A percentile compares a stretch with the other conserved stretches of the same genome.
phyloP scores from a whole-genome alignment of 768 basidiomycete species.

The Boletus rubroflammeus region DNA sequence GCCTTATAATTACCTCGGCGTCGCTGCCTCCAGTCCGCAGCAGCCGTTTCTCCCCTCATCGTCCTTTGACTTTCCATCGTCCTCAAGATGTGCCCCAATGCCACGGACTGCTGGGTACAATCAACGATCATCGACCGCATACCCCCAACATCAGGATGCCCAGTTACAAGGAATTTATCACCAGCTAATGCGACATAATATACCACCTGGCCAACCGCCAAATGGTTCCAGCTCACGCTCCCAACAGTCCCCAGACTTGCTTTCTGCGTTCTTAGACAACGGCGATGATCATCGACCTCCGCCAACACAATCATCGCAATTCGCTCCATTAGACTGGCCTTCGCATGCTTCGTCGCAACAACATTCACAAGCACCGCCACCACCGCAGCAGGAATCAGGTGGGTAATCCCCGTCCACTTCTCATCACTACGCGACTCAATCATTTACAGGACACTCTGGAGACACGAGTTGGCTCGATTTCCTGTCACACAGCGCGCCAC shows the following conservation, averaged over 20 bases:
- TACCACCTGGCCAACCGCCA: constrained; percentile 17
- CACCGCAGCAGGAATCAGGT: constrained; percentile 28
- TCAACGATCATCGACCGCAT: constrained; percentile 23
- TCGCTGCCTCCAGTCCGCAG: constrained; percentile 15
- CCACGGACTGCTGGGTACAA: constrained; percentile 25
- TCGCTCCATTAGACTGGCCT: constrained; percentile 32
- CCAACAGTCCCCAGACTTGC: constrained; percentile 26
- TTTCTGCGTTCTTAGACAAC: constrained; percentile 31
- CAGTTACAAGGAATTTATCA: constrained; percentile 32
- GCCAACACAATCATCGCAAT: constrained; percentile 24
- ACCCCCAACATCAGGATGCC: constrained; percentile 29
- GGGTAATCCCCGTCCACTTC: neutral
- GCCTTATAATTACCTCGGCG: constrained; percentile 25
- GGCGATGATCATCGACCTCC: constrained; percentile 27
- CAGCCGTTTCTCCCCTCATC: constrained; percentile 23
- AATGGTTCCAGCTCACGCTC: constrained; percentile 18
- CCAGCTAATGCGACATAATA: constrained; percentile 28
- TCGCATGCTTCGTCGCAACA: constrained; percentile 28
- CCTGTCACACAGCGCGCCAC: constrained; percentile 27
- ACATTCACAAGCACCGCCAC: constrained; percentile 15
- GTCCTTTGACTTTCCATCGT: constrained; percentile 30
- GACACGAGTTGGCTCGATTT: constrained; percentile 35
- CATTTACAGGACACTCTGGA: constrained; percentile 21
- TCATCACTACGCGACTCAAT: neutral
- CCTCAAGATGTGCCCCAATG: constrained; percentile 22